phyloP scores from a whole-genome alignment of 169 alveolate species.

The Eimeria acervulina region DNA sequence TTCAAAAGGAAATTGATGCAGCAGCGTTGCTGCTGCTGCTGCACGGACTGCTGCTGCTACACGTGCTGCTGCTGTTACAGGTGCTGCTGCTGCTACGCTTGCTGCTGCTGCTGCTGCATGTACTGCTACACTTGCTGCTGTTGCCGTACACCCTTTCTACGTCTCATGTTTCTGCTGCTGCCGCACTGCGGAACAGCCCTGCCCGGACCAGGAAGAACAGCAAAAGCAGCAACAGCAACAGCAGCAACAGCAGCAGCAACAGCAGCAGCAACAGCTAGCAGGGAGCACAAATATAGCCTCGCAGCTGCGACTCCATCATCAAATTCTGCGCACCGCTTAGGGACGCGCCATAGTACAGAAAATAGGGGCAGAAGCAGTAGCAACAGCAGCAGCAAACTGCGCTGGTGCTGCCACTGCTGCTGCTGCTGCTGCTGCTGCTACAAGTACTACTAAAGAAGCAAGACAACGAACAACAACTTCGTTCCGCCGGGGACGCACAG shows the following conservation, averaged over 20 bases:
- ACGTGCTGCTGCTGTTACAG: neutral
- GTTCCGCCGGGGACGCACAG: neutral
- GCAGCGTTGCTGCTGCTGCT: constrained; percentile 58
- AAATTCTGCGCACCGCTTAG: neutral
- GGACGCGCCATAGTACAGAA: neutral
- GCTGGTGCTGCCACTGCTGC: constrained; percentile 4
- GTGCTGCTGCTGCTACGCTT: neutral
- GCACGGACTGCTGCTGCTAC: neutral
- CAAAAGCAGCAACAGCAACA: neutral
- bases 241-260: constrained; percentile 26
- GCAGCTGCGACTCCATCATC: neutral
- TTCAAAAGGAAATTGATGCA: neutral
- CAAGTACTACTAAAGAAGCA: neutral
- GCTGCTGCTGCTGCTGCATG: constrained; percentile 16
- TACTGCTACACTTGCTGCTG: constrained; percentile 17
- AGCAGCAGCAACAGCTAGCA: constrained; percentile 35
- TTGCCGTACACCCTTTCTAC: too few species aligned
- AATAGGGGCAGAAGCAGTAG: neutral
- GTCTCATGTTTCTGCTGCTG: neutral
- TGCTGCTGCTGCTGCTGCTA: neutral
- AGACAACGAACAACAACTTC: constrained; percentile 16
- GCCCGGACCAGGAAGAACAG: too few species aligned
- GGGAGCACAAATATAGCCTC: neutral
- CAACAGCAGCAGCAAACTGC: too few species aligned
- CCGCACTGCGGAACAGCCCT: neutral